Evolutionary conservation across 2,329 filamentous ascomycete genomes (phyloP), one percentile per base, ranked within the genome.

Genomic region (Claviceps digitariae): DNA sequence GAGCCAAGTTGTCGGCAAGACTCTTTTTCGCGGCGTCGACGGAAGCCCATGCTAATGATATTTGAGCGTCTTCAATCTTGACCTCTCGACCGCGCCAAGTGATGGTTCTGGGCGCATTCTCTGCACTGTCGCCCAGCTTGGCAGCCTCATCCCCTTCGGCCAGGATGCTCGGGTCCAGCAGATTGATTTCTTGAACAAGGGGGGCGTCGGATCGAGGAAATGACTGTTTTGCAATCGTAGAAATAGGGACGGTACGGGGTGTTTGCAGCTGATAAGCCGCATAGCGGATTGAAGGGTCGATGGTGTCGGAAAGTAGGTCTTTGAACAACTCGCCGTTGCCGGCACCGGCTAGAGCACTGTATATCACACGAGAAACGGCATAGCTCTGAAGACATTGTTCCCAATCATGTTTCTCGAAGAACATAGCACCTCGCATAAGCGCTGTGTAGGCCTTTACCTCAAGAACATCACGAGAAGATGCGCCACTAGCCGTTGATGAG

Each of bases 241-340:
- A 78, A 49, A 95, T 84, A 2, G 90, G 84, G 52, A 90, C 80
- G 2, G 90, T 95, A 45, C 93, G 83, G 0, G 91, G 87, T 34
- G 95, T 80, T 66, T 91, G 86, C 65, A 90, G 78, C 68, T 95
- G 90, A 67, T 97, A 97, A 20, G 93, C 90, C 38, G 90, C 90
- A 67, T 94, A 97, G 57, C 91, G 84, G 62, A 98, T 87, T 57
- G 90, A 95, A 2, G 90, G 90, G 65, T 98, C 93, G 57, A 95
- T 84, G 4, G 87, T 94, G 61, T 87, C 84, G 48, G 85, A 82
- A 54, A 98, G 73, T 25, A 96, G 76, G 56, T 97, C 91, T 64
- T 87, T 90, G 74, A 88, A 93, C 38, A 86, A 74, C 55, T 95
- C 91, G 56, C 82, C 84, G 20, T 72, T 68, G 36, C 66, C 57